These are phyloP conservation scores for Candida ficus DNA, from an alignment of 805 yeast species.

Conservation along the genomic window DNA sequence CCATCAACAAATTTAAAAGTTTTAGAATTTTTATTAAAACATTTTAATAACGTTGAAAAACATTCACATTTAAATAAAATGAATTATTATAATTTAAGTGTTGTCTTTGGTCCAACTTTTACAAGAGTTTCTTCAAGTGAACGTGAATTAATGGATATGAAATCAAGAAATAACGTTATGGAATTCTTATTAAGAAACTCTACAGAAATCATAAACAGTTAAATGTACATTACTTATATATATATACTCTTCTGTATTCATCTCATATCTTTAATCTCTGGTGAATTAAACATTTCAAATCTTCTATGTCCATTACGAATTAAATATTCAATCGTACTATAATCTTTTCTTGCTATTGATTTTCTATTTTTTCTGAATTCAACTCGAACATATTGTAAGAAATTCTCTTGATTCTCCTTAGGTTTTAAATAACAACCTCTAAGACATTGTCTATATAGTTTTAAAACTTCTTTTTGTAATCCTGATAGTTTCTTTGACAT, in stretches of 20 bases:
- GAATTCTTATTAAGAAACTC: constrained; percentile 61
- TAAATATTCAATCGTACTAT: constrained; percentile 80
- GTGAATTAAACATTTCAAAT: constrained; percentile 65
- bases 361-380: constrained; percentile 58
- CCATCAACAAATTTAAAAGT: constrained; percentile 67
- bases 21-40: constrained; percentile 52
- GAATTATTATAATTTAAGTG: constrained; percentile 77
- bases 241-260: constrained; percentile 5
- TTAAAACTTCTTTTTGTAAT: constrained; percentile 47
- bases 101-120: constrained; percentile 92
- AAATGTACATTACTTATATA: too few species aligned
- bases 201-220: constrained; percentile 24
- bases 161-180: constrained; percentile 68
- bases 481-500: constrained; percentile 34
- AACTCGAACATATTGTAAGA: constrained; percentile 37
- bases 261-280: constrained; percentile 62
- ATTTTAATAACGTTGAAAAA: constrained; percentile 55
- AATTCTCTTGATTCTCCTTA: constrained; percentile 37
- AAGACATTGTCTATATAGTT: constrained; percentile 43
- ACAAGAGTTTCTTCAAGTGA: constrained; percentile 76
- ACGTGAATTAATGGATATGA: constrained; percentile 81
- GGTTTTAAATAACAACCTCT: constrained; percentile 44
- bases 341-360: constrained; percentile 67
- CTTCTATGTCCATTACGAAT: constrained; percentile 70
- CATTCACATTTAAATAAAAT: constrained; percentile 61